These are phyloP conservation scores for Agaricus bisporus DNA, from an alignment of 768 basidiomycete species.

Conservation along the genomic window DNA sequence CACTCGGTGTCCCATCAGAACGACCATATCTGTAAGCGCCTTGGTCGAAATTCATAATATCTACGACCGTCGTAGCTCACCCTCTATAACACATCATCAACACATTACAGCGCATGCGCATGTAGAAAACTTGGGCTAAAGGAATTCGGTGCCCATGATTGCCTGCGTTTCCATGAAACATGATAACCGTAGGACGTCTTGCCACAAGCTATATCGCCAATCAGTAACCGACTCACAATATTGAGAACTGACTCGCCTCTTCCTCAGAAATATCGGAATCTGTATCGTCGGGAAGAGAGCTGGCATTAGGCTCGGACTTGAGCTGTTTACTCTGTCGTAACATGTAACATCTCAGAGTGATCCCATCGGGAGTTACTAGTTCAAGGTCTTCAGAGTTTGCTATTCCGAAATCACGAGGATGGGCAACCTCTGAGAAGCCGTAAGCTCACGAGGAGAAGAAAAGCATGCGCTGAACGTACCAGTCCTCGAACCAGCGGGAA, in stretches of 20 bases:
- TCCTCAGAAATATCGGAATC: slow-evolving; percentile 43
- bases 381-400: slow-evolving; percentile 65
- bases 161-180: slow-evolving; percentile 91
- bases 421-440: slow-evolving; percentile 52
- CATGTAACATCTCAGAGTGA: slow-evolving; percentile 73
- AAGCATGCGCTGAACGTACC: slow-evolving; percentile 32
- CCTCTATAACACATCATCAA: slow-evolving; percentile 93
- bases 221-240: too few species aligned
- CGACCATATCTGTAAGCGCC: slow-evolving; percentile 63
- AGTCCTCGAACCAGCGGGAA: slow-evolving; percentile 70
- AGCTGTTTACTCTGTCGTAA: slow-evolving; percentile 58
- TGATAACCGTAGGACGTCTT: slow-evolving; percentile 76
- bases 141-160: slow-evolving; percentile 90
- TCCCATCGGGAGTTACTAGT: slow-evolving; percentile 64
- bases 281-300: slow-evolving; percentile 21
- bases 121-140: slow-evolving; percentile 74
- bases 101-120: slow-evolving; percentile 86
- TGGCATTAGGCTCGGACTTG: slow-evolving; percentile 26
- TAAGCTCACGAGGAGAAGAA: background rate
- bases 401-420: slow-evolving; percentile 63
- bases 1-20: slow-evolving; percentile 83
- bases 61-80: slow-evolving; percentile 34
- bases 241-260: slow-evolving; percentile 36
- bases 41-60: background rate
- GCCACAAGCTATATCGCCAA: slow-evolving; percentile 30